phyloP scores from a whole-genome alignment of 108 stramenopile genomes.

The Schizochytrium sp. region DNA sequence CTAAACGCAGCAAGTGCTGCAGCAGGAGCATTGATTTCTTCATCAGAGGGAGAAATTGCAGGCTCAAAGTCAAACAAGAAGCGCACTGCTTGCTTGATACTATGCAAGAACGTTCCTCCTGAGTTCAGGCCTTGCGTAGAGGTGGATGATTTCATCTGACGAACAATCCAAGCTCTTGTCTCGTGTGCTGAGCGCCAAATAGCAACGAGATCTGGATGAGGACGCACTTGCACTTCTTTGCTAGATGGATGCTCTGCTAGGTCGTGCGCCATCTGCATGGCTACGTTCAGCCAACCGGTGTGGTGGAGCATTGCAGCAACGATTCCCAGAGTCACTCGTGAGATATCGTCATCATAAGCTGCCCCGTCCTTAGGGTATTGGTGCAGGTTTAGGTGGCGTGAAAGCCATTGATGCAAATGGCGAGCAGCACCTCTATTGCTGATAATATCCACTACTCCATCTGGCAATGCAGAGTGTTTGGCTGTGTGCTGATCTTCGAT shows the following conservation, averaged over 20 bases:
- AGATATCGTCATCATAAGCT: neutral
- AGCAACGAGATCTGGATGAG: slow-evolving; percentile 6
- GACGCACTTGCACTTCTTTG: neutral
- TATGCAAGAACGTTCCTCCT: too few species aligned
- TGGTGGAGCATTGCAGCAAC: slow-evolving; percentile 35
- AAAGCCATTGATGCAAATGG: neutral
- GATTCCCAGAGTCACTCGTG: neutral
- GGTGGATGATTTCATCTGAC: neutral
- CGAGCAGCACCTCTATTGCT: neutral
- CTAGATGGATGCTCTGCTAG: neutral
- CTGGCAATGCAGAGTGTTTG: neutral
- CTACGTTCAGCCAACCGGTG: slow-evolving; percentile 31
- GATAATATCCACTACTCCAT: neutral
- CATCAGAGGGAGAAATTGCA: too few species aligned
- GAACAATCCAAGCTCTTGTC: neutral
- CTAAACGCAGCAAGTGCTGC: too few species aligned
- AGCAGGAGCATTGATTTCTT: too few species aligned
- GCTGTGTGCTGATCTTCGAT: neutral
- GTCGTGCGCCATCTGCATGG: slow-evolving; percentile 2
- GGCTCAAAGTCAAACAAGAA: too few species aligned
- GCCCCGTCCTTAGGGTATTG: neutral
- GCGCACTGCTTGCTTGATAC: too few species aligned
- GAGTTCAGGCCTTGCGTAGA: too few species aligned
- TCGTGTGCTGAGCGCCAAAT: slow-evolving; percentile 38
- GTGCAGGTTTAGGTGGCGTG: neutral